phyloP scores from a whole-genome alignment of 192 early-diverging fungal species.

The Umbelopsis isabellina region DNA sequence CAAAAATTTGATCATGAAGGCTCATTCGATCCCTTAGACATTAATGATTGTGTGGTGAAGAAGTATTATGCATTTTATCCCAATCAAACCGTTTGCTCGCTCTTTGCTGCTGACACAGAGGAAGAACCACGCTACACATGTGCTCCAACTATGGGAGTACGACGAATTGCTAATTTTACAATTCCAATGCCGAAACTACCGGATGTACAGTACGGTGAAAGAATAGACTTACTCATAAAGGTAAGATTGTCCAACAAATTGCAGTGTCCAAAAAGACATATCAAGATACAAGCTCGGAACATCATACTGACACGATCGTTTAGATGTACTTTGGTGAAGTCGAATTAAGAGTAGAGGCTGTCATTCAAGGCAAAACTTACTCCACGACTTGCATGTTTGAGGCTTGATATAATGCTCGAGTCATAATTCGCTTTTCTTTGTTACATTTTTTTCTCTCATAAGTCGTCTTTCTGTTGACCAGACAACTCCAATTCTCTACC shows the following conservation, averaged over 20 bases:
- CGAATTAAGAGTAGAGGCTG: constrained; percentile 54
- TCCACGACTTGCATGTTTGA: constrained; percentile 51
- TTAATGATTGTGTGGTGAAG: constrained; percentile 48
- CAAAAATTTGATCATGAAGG: neutral
- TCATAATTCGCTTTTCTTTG: neutral
- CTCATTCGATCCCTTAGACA: constrained; percentile 26
- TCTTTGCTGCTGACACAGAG: constrained; percentile 35
- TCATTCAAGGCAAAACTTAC: constrained; percentile 51
- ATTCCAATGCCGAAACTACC: constrained; percentile 41
- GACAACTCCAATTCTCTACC: neutral
- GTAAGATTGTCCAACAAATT: constrained; percentile 3
- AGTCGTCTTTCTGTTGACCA: neutral
- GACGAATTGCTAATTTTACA: constrained; percentile 38
- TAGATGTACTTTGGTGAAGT: constrained; percentile 49
- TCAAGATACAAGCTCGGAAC: neutral
- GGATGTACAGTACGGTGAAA: constrained; percentile 29
- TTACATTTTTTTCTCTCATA: neutral
- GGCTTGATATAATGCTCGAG: constrained; percentile 22
- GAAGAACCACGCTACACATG: constrained; percentile 34
- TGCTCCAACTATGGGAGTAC: constrained; percentile 20
- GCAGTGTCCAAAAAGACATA: neutral
- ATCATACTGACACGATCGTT: neutral
- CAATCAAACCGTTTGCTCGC: constrained; percentile 35
- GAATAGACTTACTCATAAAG: constrained; percentile 35
- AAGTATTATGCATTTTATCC: constrained; percentile 42